phyloP scores from a whole-genome alignment of 176 grass and related monocot genomes.

The Oryza meyeriana region DNA sequence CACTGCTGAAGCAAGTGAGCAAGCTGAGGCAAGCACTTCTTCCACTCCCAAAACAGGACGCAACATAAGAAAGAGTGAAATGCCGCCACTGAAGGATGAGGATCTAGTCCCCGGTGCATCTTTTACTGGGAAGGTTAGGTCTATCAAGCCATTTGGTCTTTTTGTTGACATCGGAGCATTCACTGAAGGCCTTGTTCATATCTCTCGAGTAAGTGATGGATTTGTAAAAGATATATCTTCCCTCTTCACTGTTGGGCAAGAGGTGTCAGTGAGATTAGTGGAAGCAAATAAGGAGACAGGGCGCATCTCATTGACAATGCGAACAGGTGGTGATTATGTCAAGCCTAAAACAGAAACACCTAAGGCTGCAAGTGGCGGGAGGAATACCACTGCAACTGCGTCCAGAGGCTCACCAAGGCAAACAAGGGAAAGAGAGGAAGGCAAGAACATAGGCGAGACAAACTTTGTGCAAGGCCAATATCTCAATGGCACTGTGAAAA shows the following conservation, averaged over 20 bases:
- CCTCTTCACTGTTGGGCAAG: slow-evolving; percentile 81
- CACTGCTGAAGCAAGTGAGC: slow-evolving; percentile 35
- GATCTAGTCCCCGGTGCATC: slow-evolving; percentile 78
- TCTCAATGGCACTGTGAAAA: slow-evolving; percentile 62
- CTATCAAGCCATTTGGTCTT: slow-evolving; percentile 85
- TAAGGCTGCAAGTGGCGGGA: slow-evolving; percentile 34
- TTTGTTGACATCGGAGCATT: slow-evolving; percentile 92
- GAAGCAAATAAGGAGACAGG: slow-evolving; percentile 66
- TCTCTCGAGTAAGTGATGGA: slow-evolving; percentile 76
- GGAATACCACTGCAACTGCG: slow-evolving; percentile 32
- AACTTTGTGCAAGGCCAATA: slow-evolving; percentile 56
- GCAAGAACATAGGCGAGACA: slow-evolving; percentile 26
- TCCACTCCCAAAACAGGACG: slow-evolving; percentile 45
- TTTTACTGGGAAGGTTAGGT: slow-evolving; percentile 79
- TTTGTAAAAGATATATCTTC: slow-evolving; percentile 84
- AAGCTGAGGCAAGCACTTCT: slow-evolving; percentile 39
- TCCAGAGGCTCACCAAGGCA: slow-evolving; percentile 49
- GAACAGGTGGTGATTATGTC: slow-evolving; percentile 49
- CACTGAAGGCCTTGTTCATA: slow-evolving; percentile 86
- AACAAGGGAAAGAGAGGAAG: slow-evolving; percentile 40
- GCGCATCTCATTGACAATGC: slow-evolving; percentile 89
- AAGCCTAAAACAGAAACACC: slow-evolving; percentile 50
- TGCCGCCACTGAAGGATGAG: slow-evolving; percentile 68
- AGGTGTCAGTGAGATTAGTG: slow-evolving; percentile 79
- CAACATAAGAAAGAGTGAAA: slow-evolving; percentile 57